Conservation (phyloP, 2,329 filamentous ascomycete species). For the Botrytis hyacinthi region DNA sequence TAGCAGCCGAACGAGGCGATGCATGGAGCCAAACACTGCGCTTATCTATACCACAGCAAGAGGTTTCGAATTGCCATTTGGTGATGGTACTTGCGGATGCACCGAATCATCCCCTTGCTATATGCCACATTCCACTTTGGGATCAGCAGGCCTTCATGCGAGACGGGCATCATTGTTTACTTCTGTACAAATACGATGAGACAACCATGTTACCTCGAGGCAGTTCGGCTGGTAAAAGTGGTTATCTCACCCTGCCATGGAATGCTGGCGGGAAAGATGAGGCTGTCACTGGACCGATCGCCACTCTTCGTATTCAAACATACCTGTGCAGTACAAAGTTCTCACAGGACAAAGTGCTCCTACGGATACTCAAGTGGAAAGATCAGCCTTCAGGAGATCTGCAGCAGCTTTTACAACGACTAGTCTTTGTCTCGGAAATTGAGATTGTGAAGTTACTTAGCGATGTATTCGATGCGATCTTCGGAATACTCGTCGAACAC, state of each 20-base stretch:
- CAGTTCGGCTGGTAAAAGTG: constrained; percentile 69
- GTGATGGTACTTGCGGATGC: constrained; percentile 87
- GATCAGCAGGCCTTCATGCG: constrained; percentile 84
- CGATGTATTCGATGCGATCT: constrained; percentile 87
- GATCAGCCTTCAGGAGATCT: constrained; percentile 71
- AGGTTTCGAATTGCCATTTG: constrained; percentile 80
- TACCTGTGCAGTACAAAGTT: constrained; percentile 93
- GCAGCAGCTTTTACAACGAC: constrained; percentile 70
- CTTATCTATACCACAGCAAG: constrained; percentile 71
- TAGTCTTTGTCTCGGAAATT: constrained; percentile 93
- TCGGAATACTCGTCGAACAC: constrained; percentile 86
- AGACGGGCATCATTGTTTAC: constrained; percentile 76
- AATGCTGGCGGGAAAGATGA: constrained; percentile 65
- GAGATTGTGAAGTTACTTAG: constrained; percentile 93
- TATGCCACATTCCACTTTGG: constrained; percentile 94
- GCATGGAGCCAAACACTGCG: constrained; percentile 87
- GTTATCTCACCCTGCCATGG: constrained; percentile 85
- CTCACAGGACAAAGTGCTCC: constrained; percentile 83
- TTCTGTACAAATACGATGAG: constrained; percentile 91
- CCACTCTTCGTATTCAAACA: constrained; percentile 74
- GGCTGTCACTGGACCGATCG: constrained; percentile 72
- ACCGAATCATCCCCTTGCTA: constrained; percentile 82
- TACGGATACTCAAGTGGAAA: constrained; percentile 84
- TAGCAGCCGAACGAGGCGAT: constrained; percentile 73
- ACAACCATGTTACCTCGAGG: constrained; percentile 68